Evolutionary conservation across 225 moss, liverwort and hornwort genomes (phyloP), one percentile per base, ranked within the genome.

Genomic region (Takakia lepidozioides): DNA sequence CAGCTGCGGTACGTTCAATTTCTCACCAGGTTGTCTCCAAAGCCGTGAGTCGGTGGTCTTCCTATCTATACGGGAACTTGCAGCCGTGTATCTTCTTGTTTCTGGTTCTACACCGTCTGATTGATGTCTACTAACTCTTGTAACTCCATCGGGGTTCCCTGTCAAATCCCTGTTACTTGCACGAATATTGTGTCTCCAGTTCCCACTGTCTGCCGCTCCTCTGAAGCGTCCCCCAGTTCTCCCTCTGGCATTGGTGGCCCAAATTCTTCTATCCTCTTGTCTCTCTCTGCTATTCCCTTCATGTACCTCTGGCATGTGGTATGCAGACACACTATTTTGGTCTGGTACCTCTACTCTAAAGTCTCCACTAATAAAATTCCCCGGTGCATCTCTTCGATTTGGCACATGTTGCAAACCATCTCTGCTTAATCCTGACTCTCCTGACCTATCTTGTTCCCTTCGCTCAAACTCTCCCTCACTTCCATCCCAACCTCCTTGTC

Each of bases 1-100:
- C 10, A 98, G 67, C 60, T 87, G 90, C 34, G 95, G 95, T 3
- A 76, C 75, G 8, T 63, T 54, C 19, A 54, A 25, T 27, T 72
- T 81, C 52, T 72, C 76, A 23, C 53, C 34, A 8, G 38, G 1
- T 22, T 56, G 30, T 42, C 53, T 65, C 3, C 5, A 18, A 29
- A 38, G 49, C 25, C 67, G 68, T 8, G 59, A 65, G 43, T 81
- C 71, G 62, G 69, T 76, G 37, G 68, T 71, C 64, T 58, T 64
- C 23, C 52, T 61, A 23, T 57, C 63, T 45, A 37, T 41, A 1
- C 11, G 37, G 26, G 18, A 18, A 29, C 29, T 55, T 11, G 15
- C 7, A 18, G 43, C 40, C 35, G 53, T 57, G n/a, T 50, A 48
- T 1, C 49, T 39, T 5, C 60, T 34, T 29, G 56, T 55, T 8